Evolutionary conservation across 345 rosid species (phyloP), one percentile per base, ranked within the genome.

Genomic region (Brassica cretica): DNA sequence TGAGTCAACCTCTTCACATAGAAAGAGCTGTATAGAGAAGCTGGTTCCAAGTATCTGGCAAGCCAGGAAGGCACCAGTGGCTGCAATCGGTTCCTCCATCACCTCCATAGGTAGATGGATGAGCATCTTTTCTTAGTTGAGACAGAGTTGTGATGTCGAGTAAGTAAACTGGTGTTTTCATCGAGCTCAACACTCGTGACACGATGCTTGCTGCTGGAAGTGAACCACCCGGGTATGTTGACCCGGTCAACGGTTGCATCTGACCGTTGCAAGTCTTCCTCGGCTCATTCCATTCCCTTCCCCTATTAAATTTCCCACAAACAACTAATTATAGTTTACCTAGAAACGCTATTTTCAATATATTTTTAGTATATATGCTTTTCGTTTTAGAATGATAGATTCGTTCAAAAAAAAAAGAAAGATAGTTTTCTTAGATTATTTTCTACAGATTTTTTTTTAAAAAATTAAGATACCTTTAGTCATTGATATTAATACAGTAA

Each of bases 11-110:
- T 60, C n/a, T 68, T 91, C 85, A 89, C 86, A 79, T 84, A 6
- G 82, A 61, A 6, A 92, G 87, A 80, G 95, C 92, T 56, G 93
- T 96, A 78, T 90, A 90, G 15, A 94, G 83, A 71, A 94, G 98
- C 72, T 94, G 97, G 82, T 92, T 94, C 98, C 98, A 94, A 16
- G 91, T 89, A 84, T 94, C 98, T 0, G 98, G 98, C 83, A 94
- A 75, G 30, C 98, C 96, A 19, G 98, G 97, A 68, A 94, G 94
- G 84, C 97, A 90, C 96, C 98, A 94, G 30, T 94, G 98, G 80
- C 98, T 94, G 81, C 98, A 94, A 62, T 94, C 98, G 0, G 72
- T 86, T 72, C 96, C 91, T 0, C 86, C 83, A 72, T 82, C 79
- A 2, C 74, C 84, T 8, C 89, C 81, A 25, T 90, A 92, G 12